A percentile compares a stretch with the other conserved stretches of the same genome.
These are phyloP conservation scores for Fusarium succisae DNA, from an alignment of 2,329 filamentous ascomycete species.

Conservation along the genomic window DNA sequence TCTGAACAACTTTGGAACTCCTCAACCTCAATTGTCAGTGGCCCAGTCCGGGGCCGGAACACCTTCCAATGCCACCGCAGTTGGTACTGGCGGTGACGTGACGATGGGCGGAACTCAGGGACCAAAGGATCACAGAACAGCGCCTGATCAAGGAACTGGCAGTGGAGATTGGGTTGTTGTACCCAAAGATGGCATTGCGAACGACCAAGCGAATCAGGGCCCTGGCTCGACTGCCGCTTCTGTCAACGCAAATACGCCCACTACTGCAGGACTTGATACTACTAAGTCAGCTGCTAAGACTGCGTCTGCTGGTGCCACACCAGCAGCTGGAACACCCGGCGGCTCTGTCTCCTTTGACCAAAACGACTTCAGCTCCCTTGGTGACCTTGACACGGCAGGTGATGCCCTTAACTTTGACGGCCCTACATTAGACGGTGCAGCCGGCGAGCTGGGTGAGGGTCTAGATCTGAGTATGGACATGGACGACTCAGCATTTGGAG, in stretches of 20 bases:
- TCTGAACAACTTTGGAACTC: slow-evolving; percentile 67
- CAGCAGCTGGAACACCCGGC: slow-evolving; percentile 47
- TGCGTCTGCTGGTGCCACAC: slow-evolving; percentile 34
- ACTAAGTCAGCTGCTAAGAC: slow-evolving; percentile 34
- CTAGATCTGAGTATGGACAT: slow-evolving; percentile 72
- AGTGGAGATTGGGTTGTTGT: slow-evolving; percentile 80
- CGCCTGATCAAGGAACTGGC: slow-evolving; percentile 60
- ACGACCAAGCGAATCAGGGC: slow-evolving; percentile 41
- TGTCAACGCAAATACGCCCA: slow-evolving; percentile 46
- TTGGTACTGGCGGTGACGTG: slow-evolving; percentile 53
- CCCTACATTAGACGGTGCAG: slow-evolving; percentile 58
- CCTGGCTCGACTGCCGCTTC: slow-evolving; percentile 26
- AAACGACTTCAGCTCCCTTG: slow-evolving; percentile 71
- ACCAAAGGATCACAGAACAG: slow-evolving; percentile 52
- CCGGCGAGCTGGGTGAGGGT: slow-evolving; percentile 62
- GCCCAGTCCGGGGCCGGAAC: slow-evolving; percentile 66
- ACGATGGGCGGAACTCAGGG: slow-evolving; percentile 63
- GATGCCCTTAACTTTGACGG: slow-evolving; percentile 76
- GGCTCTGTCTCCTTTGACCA: slow-evolving; percentile 60
- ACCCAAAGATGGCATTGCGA: slow-evolving; percentile 66
- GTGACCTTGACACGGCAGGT: slow-evolving; percentile 74
- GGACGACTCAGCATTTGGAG: slow-evolving; percentile 84
- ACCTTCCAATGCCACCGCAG: slow-evolving; percentile 60
- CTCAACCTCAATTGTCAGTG: slow-evolving; percentile 67
- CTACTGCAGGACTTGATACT: slow-evolving; percentile 30